Evolutionary conservation across 2,329 filamentous ascomycete species (phyloP).

Genomic region (Fusarium phyllophilum): DNA sequence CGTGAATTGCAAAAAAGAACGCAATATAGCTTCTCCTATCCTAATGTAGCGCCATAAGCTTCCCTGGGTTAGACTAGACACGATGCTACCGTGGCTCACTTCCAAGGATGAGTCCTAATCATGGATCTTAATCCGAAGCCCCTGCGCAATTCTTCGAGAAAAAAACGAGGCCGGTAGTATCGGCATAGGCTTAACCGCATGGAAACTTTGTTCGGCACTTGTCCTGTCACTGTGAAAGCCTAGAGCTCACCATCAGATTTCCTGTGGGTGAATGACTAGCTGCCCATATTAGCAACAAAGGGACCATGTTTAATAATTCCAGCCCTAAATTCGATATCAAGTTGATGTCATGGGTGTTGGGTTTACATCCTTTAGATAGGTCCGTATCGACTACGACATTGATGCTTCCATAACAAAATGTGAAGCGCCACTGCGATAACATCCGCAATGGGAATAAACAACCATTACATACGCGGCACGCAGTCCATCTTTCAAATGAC

Average conservation of each 20-base stretch:
- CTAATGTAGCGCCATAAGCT: neutral
- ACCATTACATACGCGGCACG: neutral
- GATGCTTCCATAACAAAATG: neutral
- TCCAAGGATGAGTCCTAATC: neutral
- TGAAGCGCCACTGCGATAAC: constrained; percentile 8
- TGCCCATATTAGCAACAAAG: neutral
- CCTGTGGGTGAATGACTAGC: neutral
- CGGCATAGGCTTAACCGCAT: constrained; percentile 27
- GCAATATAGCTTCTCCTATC: neutral
- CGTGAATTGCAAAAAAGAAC: constrained; percentile 1
- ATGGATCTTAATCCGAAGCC: constrained; percentile 17
- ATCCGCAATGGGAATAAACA: neutral
- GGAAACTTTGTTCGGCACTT: constrained; percentile 31
- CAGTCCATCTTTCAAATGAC: neutral
- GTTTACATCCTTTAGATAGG: neutral
- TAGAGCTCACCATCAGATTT: neutral
- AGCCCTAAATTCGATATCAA: neutral
- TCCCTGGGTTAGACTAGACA: neutral
- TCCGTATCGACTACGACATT: neutral
- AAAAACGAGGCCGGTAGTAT: constrained; percentile 20
- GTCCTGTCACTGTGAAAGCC: constrained; percentile 14
- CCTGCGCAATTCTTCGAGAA: constrained; percentile 26
- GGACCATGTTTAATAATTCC: neutral
- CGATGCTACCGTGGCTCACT: constrained; percentile 6
- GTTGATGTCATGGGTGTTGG: neutral